Evolutionary conservation across 73 alveolate genomes (phyloP), one percentile per base, ranked within the genome.

Genomic region (Tetrahymena thermophila): DNA sequence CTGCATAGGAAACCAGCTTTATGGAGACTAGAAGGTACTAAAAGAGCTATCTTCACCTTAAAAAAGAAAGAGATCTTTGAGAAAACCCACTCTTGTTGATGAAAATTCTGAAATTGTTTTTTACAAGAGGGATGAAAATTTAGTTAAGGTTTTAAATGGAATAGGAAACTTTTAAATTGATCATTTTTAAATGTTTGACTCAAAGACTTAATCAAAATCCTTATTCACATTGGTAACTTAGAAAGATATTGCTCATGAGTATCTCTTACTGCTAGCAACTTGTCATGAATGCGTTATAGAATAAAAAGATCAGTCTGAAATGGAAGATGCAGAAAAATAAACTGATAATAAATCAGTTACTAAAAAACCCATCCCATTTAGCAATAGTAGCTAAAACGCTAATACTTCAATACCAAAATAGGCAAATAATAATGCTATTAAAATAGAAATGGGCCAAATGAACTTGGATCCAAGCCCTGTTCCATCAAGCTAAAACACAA

Each of bases 281-380:
- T 96, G 98, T 93, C 98, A 96, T 35, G 98, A 96, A 85, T 95
- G 97, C 84, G 94, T 96, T 9, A 84, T 96, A 23, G 98, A 96
- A 96, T 42, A 23, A 16, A 55, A 93, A 37, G 97, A 96, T 44
- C 84, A 94, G 11, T 71, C 89, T 28, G 89, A 71, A 25, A 8
- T 71, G 8, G 89, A 71, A 28, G 89, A 71, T 71, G 37, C 37
- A 19, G 89, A 71, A 31, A 71, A 71, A 34, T n/a, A 28, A 71
- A 71, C 89, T 31, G 89, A 71, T 31, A 71, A 71, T 21, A 71
- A 71, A 71, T 71, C 89, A 28, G 89, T 71, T 11, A 3, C 43
- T 28, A 71, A 71, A 71, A 71, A 71, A 21, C 89, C 89, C 13
- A 10, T 31, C 13, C 40, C 89, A 10, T 34, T 25, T 0, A 71